Evolutionary conservation across 139 green algal species (phyloP).

Genomic region (Eudorina sp.): DNA sequence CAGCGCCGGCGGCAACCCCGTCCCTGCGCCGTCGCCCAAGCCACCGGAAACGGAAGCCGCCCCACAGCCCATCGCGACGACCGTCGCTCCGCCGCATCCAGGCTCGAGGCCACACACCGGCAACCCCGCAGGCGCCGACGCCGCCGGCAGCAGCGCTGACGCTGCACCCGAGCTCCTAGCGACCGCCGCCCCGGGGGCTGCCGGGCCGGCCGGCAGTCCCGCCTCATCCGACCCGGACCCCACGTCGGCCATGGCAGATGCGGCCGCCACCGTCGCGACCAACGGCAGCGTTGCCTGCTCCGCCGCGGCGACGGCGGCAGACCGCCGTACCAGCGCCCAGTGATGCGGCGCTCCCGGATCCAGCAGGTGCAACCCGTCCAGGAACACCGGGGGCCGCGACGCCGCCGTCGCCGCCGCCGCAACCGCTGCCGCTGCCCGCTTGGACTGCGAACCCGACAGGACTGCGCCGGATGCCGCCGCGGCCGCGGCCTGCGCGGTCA

Average conservation of each 20-base stretch:
- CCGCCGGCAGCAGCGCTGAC: background rate
- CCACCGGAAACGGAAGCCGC: too few species aligned
- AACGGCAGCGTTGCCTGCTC: background rate
- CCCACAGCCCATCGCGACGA: too few species aligned
- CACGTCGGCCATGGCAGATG: background rate
- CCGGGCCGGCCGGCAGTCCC: background rate
- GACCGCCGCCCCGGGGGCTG: background rate
- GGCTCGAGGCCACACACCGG: too few species aligned
- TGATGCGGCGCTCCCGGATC: constrained; percentile 76
- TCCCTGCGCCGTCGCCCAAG: background rate
- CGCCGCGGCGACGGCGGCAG: background rate
- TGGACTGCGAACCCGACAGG: background rate
- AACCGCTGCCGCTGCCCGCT: background rate
- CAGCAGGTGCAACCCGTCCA: constrained; percentile 84
- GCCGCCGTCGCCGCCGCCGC: constrained; percentile 33
- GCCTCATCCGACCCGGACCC: background rate
- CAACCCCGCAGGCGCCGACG: background rate
- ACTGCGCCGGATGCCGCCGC: background rate
- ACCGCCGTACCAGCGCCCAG: constrained; percentile 51
- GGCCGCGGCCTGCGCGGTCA: constrained; percentile 27
- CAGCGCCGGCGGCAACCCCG: background rate
- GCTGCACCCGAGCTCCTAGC: background rate
- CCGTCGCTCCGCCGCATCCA: too few species aligned
- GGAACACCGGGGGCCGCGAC: constrained; percentile 49
- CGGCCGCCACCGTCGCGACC: background rate